Conservation (phyloP, 176 grass and related monocot species). For the Oryza glumipatula region DNA sequence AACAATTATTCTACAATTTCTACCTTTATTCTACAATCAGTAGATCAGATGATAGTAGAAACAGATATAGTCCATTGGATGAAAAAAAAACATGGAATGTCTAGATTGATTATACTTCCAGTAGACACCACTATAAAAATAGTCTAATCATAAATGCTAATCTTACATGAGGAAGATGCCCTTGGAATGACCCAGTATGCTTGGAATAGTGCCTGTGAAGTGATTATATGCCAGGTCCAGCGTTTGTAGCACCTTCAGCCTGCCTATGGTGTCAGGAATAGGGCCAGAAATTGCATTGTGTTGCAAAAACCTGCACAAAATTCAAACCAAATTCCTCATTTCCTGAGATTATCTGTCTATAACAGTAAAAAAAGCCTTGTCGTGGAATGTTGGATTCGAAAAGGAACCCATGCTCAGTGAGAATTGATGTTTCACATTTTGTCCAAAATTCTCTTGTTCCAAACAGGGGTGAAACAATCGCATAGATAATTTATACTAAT, state of each 20-base stretch:
- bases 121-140: too few species aligned
- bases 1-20: too few species aligned
- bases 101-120: too few species aligned
- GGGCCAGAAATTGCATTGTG: slow-evolving; percentile 70
- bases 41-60: too few species aligned
- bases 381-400: background rate
- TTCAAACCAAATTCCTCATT: background rate
- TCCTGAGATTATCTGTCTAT: background rate
- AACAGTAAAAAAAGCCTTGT: background rate
- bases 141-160: background rate
- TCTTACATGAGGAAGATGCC: slow-evolving; percentile 68
- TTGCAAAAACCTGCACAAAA: slow-evolving; percentile 56
- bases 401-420: too few species aligned
- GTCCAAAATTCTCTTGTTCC: background rate
- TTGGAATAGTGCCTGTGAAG: slow-evolving; percentile 69
- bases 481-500: background rate
- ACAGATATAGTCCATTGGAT: too few species aligned
- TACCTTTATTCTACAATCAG: too few species aligned
- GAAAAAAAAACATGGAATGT: too few species aligned
- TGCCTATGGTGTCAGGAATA: slow-evolving; percentile 63
- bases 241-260: slow-evolving; percentile 49
- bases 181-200: slow-evolving; percentile 41
- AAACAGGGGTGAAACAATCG: background rate
- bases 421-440: background rate
- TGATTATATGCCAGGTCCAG: slow-evolving; percentile 77